Evolutionary conservation across 805 yeast genomes (phyloP).

Genomic region (Saccharomyces paradoxus): DNA sequence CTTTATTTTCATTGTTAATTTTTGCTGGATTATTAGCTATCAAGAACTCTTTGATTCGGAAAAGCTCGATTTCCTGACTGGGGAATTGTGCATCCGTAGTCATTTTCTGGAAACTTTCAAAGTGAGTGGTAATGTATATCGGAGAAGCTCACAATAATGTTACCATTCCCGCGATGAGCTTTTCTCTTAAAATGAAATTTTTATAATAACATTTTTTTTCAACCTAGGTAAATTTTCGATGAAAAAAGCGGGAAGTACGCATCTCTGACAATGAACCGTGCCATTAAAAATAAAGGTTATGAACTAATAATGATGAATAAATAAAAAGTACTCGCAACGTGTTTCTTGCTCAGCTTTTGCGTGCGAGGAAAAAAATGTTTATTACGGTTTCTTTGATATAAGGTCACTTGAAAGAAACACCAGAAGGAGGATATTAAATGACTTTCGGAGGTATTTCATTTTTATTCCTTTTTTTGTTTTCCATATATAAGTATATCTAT

Average conservation of each 20-base stretch:
- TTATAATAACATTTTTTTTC: no score
- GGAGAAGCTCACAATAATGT: neutral
- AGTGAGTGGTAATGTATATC: neutral
- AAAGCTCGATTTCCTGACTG: neutral
- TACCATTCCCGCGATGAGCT: neutral
- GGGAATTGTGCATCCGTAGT: neutral
- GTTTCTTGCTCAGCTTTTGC: no score
- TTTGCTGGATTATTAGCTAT: slow-evolving; percentile 10
- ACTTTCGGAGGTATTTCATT: neutral
- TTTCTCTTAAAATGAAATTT: no score
- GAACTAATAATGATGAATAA: no score
- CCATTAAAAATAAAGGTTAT: neutral
- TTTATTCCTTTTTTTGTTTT: neutral
- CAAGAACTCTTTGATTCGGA: slow-evolving; percentile 4
- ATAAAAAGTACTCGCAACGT: no score
- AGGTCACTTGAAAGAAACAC: neutral
- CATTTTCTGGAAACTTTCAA: neutral
- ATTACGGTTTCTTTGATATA: no score
- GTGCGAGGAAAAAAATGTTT: no score
- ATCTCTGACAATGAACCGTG: neutral
- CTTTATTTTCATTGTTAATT: slow-evolving; percentile 3
- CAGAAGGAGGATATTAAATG: neutral
- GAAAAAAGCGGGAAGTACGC: neutral
- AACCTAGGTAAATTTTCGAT: neutral
- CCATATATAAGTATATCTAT: neutral